Evolutionary conservation across 352 stramenopile genomes (phyloP).

Genomic region (Phytopythium oedochilum): DNA sequence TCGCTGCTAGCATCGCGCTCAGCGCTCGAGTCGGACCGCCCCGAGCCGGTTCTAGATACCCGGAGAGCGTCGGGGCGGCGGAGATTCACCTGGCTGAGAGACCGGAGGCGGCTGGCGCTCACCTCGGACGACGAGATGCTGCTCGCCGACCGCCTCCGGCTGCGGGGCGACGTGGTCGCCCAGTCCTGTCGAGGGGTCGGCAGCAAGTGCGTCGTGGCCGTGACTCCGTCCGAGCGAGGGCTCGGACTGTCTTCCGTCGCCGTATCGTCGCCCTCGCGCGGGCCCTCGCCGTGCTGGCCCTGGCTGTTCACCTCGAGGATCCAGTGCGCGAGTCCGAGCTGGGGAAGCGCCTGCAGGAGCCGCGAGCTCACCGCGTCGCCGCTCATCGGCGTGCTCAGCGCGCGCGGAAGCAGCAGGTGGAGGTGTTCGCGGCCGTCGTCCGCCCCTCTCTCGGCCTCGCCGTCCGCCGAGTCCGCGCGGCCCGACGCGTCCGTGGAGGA

Average conservation of each 20-base stretch:
- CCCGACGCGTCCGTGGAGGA: too few relatives aligned
- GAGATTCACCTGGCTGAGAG: not conserved
- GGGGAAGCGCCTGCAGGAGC: constrained; percentile 27
- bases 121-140: not conserved
- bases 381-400: constrained; percentile 18
- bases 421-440: not conserved
- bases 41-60: too few relatives aligned
- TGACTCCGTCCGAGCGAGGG: not conserved
- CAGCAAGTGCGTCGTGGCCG: constrained; percentile 11
- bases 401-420: constrained; percentile 6
- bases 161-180: not conserved
- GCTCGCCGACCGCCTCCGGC: not conserved
- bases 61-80: not conserved
- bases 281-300: not conserved
- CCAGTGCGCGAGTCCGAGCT: constrained; percentile 24
- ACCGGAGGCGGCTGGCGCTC: not conserved
- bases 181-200: not conserved
- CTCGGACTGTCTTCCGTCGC: not conserved
- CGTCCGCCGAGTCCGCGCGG: not conserved
- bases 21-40: not conserved
- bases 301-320: constrained; percentile 22
- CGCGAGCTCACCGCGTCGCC: constrained; percentile 20
- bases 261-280: not conserved
- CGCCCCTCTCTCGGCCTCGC: not conserved
- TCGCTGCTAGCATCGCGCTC: not conserved